Base-by-base conservation (phyloP, 768 basidiomycete species). In the Leccinum imitatum region DNA sequence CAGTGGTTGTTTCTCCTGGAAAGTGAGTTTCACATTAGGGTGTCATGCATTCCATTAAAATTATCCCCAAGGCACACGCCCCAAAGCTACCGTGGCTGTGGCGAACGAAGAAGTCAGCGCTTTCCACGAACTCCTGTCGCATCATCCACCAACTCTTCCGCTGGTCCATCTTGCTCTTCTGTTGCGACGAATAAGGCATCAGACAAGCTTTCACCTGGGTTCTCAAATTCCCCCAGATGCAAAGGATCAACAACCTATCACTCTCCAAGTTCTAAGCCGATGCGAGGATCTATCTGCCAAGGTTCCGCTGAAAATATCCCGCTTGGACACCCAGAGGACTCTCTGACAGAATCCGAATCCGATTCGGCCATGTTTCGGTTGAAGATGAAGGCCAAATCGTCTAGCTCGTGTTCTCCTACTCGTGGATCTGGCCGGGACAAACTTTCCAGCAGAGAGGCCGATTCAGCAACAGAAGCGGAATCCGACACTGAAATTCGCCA, bases 391-490 rank as follows among this genome's bases (percentile, higher is more conserved):
- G 25, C n/a, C 19, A 48, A 30, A 6, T 21, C 5, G 9, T 56
- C 10, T 23, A 52, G 58, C 14, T 17, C 33, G 14, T 27, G 19
- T 58, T 25, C 44, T 50, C 41, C 31, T n/a, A 31, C 27, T 27
- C 41, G 25, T 39, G 50, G 54, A 51, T 46, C 13, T 6, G 7
- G 48, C 14, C 48, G 23, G 21, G 37, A 17, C 7, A 23, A 47
- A 25, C 37, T 54, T 53, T n/a, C 54, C 17, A 13, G 35, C n/a
- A 15, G 1, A 11, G 65, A 63, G 19, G 69, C 72, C 35, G 72
- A 72, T 27, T 73, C 72, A 19, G 67, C 60, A 19, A 73, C 72
- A 4, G 72, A 73, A 57, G 66, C 75, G 35, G 73, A 76, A 50
- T 75, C 73, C 17, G 73, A 74, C 23, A 67, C 67, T 17, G 66